Percentiles rank a stretch among this genome's conserved stretches.
Conservation (phyloP, 768 basidiomycete species). For the Lyophyllum atratum region DNA sequence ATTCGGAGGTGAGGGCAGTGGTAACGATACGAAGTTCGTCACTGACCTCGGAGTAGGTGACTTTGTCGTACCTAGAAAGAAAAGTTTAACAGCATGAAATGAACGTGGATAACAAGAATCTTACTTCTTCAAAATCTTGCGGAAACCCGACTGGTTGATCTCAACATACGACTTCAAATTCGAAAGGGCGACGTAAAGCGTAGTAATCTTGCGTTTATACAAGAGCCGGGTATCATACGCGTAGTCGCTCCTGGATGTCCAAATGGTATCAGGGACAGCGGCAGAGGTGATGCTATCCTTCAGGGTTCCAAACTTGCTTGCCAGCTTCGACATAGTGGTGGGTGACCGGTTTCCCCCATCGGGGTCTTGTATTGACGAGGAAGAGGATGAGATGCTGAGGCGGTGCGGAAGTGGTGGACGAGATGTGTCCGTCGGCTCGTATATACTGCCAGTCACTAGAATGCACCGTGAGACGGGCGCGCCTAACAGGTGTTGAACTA, state of each 20-base stretch:
- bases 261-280: conserved; percentile 53
- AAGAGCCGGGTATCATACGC: conserved; percentile 82
- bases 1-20: neutral
- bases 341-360: conserved; percentile 8
- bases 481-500: neutral
- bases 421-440: conserved; percentile 5
- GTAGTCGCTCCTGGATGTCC: conserved; percentile 79
- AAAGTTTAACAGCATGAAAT: neutral
- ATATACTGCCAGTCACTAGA: neutral
- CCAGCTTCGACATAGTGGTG: conserved; percentile 36
- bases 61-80: conserved; percentile 82
- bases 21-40: neutral
- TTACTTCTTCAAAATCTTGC: conserved; percentile 95
- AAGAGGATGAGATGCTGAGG: conserved; percentile 55
- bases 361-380: conserved; percentile 37
- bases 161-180: conserved; percentile 87
- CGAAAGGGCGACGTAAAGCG: conserved; percentile 74
- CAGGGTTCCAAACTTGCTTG: conserved; percentile 44
- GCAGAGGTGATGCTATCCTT: conserved; percentile 52
- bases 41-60: conserved; percentile 68
- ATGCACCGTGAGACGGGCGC: neutral
- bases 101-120: neutral
- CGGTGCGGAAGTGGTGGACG: conserved; percentile 31
- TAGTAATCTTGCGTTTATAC: conserved; percentile 88
- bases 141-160: conserved; percentile 89